phyloP scores from a whole-genome alignment of 1,139 yeast genomes.

The Debaryomyces robertsiae region DNA sequence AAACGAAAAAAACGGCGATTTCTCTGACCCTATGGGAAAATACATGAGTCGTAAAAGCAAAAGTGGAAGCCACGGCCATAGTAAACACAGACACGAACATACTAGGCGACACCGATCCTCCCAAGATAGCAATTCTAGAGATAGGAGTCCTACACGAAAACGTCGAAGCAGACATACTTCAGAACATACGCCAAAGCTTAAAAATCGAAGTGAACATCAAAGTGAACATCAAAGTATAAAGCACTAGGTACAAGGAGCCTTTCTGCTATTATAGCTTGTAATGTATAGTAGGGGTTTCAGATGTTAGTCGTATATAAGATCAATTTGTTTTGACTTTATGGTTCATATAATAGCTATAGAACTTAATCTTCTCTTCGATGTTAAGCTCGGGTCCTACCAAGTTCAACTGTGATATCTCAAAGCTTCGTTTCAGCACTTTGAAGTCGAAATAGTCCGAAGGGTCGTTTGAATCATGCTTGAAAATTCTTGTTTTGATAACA shows the following conservation, averaged over 20 bases:
- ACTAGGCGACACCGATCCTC: background rate
- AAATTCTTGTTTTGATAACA: conserved; percentile 28
- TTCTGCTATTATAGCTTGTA: too few species aligned
- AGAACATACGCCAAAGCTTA: conserved; percentile 9
- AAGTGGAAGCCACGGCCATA: conserved; percentile 6
- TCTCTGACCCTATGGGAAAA: conserved; percentile 22
- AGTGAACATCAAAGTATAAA: too few species aligned
- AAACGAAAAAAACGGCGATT: conserved; percentile 17
- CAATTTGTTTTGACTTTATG: conserved; percentile 17
- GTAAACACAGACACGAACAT: conserved; percentile 12
- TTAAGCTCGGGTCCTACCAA: conserved; percentile 30
- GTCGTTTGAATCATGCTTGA: conserved; percentile 17
- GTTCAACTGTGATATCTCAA: conserved; percentile 34
- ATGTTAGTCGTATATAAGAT: too few species aligned
- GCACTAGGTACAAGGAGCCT: too few species aligned
- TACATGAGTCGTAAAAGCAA: conserved; percentile 13
- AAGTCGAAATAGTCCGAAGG: conserved; percentile 18
- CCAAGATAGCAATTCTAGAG: background rate
- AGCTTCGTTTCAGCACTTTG: conserved; percentile 24
- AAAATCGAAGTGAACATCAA: too few species aligned
- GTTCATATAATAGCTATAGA: conserved; percentile 36
- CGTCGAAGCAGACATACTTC: background rate
- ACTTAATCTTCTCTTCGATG: conserved; percentile 32
- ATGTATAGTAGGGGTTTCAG: too few species aligned
- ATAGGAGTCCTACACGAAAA: conserved; percentile 1